Evolutionary conservation across 2,329 filamentous ascomycete genomes (phyloP).

Genomic region (Tothia fuscella): DNA sequence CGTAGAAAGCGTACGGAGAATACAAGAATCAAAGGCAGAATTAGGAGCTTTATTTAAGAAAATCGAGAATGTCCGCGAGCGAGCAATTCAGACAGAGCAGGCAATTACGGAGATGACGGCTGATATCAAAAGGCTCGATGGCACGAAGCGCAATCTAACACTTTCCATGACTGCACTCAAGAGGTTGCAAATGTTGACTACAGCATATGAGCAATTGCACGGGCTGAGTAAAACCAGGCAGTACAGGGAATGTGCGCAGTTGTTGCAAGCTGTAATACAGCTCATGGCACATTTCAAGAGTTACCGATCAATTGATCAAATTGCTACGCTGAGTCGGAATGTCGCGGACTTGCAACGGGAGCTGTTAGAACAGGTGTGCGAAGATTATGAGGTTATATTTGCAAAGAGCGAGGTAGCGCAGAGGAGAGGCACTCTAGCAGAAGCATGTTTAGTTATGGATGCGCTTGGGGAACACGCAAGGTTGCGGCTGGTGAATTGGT

Average conservation of each 20-base stretch:
- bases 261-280: conserved; percentile 90
- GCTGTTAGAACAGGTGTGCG: conserved; percentile 92
- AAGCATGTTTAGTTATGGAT: conserved; percentile 90
- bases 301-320: conserved; percentile 95
- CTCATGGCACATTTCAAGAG: conserved; percentile 98
- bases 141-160: conserved; percentile 91
- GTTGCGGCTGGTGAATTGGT: conserved; percentile 80
- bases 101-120: conserved; percentile 98
- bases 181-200: conserved; percentile 94
- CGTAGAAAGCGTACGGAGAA: conserved; percentile 77
- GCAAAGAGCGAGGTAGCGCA: conserved; percentile 70
- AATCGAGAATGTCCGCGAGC: conserved; percentile 82
- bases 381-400: conserved; percentile 95
- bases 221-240: conserved; percentile 74
- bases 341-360: conserved; percentile 90
- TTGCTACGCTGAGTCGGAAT: conserved; percentile 81
- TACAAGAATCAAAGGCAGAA: conserved; percentile 82
- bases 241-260: conserved; percentile 86
- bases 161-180: conserved; percentile 97
- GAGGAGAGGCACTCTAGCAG: conserved; percentile 59
- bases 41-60: conserved; percentile 83
- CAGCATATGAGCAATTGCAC: conserved; percentile 92
- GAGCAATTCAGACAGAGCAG: conserved; percentile 84
- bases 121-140: conserved; percentile 93
- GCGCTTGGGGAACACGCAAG: conserved; percentile 81